Evolutionary conservation across 2,329 filamentous ascomycete genomes (phyloP).

Genomic region (Aspergillus eucalypticola): DNA sequence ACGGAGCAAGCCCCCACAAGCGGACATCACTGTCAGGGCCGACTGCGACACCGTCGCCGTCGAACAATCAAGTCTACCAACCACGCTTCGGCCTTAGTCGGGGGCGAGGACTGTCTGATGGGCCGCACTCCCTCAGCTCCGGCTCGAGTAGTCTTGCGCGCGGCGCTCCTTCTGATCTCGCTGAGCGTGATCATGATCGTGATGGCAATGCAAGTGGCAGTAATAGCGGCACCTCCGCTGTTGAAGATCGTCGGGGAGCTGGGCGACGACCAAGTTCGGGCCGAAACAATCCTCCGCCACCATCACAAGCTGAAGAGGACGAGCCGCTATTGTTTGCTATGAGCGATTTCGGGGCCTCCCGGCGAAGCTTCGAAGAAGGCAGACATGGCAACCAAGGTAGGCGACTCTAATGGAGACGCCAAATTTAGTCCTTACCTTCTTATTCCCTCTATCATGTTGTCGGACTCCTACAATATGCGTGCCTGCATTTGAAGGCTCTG

Average conservation of each 20-base stretch:
- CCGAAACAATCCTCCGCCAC: conserved; percentile 34
- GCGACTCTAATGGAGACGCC: conserved; percentile 28
- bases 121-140: conserved; percentile 42
- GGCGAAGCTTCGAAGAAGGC: conserved; percentile 46
- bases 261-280: conserved; percentile 37
- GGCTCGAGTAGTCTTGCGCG: conserved; percentile 43
- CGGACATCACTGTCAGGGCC: conserved; percentile 26
- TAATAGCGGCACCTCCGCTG: conserved; percentile 39
- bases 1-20: conserved; percentile 24
- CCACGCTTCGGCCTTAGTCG: conserved; percentile 40
- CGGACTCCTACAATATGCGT: neutral
- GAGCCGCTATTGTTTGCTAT: conserved; percentile 49
- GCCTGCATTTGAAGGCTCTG: neutral
- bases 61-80: conserved; percentile 38
- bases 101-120: conserved; percentile 40
- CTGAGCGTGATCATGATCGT: conserved; percentile 40
- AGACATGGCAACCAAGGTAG: conserved; percentile 34
- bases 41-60: conserved; percentile 32
- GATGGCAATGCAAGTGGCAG: conserved; percentile 43
- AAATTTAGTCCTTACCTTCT: conserved; percentile 20
- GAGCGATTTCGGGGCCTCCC: conserved; percentile 47
- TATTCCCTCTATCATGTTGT: neutral
- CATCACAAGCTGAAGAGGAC: conserved; percentile 41
- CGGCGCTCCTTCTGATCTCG: conserved; percentile 35
- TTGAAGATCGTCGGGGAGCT: conserved; percentile 38